These are phyloP conservation scores for Catenaria anguillulae DNA, from an alignment of 371 early-diverging fungal species.

Conservation along the genomic window DNA sequence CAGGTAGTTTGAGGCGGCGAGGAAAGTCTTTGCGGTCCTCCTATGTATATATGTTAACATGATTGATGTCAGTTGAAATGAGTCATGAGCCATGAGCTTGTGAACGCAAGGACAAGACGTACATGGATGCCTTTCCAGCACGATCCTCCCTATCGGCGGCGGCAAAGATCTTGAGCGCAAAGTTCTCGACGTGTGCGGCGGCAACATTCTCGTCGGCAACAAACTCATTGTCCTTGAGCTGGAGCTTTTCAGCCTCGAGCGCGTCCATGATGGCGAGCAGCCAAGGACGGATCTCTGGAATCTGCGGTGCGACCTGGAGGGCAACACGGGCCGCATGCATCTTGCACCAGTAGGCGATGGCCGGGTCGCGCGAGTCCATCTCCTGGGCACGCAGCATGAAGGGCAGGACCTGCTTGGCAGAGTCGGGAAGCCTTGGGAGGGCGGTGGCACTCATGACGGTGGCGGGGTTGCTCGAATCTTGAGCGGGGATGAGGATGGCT, in stretches of 20 bases:
- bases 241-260: constrained; percentile 17
- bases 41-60: constrained; percentile 20
- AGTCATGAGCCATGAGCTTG: no score
- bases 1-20: constrained; percentile 67
- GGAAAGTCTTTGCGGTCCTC: constrained; percentile 60
- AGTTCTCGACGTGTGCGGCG: constrained; percentile 68
- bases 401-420: constrained; percentile 56
- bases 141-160: constrained; percentile 88
- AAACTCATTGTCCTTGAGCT: constrained; percentile 36
- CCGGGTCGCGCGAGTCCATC: constrained; percentile 54
- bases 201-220: constrained; percentile 64
- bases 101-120: constrained; percentile 12
- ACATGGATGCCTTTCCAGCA: constrained; percentile 53
- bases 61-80: no score
- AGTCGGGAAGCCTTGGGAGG: constrained; percentile 33
- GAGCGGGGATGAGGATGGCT: no score
- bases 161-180: constrained; percentile 77
- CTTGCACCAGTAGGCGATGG: constrained; percentile 73
- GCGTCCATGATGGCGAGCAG: neutral
- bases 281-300: neutral
- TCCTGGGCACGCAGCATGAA: constrained; percentile 72
- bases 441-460: neutral
- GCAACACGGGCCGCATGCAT: neutral
- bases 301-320: neutral
- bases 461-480: no score